Conservation (phyloP, 2,329 filamentous ascomycete genomes). For the Leptographium lundbergii region DNA sequence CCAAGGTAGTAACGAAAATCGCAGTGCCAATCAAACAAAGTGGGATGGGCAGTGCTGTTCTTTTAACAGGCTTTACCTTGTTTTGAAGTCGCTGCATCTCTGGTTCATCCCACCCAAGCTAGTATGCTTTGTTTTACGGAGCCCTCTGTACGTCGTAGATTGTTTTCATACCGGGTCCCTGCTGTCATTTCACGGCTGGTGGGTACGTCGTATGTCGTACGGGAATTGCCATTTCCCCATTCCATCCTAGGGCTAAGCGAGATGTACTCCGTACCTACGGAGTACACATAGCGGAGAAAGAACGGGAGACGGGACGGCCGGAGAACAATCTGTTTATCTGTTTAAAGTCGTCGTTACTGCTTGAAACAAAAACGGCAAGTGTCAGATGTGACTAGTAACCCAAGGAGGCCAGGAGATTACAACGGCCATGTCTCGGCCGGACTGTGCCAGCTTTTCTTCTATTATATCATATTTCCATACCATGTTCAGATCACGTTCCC, state of each 20-base stretch:
- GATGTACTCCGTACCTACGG: not conserved
- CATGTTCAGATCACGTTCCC: not conserved
- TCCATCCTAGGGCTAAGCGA: not conserved
- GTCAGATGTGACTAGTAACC: not conserved
- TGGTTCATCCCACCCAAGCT: not conserved
- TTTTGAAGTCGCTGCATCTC: not conserved
- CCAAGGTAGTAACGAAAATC: not conserved
- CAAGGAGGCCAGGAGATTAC: not conserved
- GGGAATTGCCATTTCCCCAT: not conserved
- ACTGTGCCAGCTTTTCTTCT: not conserved
- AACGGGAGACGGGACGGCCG: not conserved
- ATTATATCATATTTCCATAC: not conserved
- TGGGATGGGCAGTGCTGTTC: not conserved
- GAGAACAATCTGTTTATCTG: not conserved
- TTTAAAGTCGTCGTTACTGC: not conserved
- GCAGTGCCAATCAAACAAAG: not conserved
- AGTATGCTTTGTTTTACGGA: not conserved
- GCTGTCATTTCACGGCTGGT: not conserved
- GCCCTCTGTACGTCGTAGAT: too few relatives aligned
- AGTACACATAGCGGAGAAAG: not conserved
- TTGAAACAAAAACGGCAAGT: not conserved
- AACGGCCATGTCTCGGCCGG: conserved; percentile 1
- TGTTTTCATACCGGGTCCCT: not conserved
- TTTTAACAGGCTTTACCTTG: not conserved
- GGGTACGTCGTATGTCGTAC: not conserved